Evolutionary conservation across 2,329 filamentous ascomycete species (phyloP).

Genomic region (Venturia oleaginea): DNA sequence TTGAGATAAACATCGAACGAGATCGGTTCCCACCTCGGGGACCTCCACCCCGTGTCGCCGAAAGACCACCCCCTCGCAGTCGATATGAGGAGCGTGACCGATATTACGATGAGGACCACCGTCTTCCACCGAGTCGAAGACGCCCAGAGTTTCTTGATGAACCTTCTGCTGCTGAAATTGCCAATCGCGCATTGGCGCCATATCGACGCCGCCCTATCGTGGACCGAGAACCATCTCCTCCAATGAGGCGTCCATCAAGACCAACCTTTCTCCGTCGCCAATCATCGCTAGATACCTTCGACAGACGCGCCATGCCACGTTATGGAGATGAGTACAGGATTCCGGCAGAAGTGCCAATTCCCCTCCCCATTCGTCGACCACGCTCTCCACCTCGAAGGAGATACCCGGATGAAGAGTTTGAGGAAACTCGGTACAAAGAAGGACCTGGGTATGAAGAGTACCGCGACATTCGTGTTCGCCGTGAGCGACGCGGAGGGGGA

Average conservation of each 20-base stretch:
- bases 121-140: conserved; percentile 29
- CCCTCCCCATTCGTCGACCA: conserved; percentile 49
- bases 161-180: conserved; percentile 35
- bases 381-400: conserved; percentile 39
- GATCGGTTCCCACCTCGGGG: conserved; percentile 32
- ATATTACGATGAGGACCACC: conserved; percentile 50
- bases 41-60: conserved; percentile 32
- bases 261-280: conserved; percentile 69
- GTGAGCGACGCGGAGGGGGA: conserved; percentile 34
- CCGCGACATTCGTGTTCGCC: conserved; percentile 39
- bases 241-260: conserved; percentile 46
- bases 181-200: conserved; percentile 45
- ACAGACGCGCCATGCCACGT: conserved; percentile 57
- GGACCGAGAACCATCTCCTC: conserved; percentile 48
- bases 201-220: conserved; percentile 50
- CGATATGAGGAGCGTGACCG: conserved; percentile 45
- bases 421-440: conserved; percentile 43
- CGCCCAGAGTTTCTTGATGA: conserved; percentile 39
- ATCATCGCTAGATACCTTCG: conserved; percentile 84
- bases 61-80: conserved; percentile 33
- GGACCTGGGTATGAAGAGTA: conserved; percentile 31
- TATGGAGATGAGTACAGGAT: conserved; percentile 54
- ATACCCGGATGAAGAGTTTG: conserved; percentile 64
- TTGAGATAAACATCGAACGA: conserved; percentile 35
- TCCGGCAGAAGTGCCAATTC: conserved; percentile 61